Evolutionary conservation across 768 basidiomycete genomes (phyloP), one percentile per base, ranked within the genome.

Genomic region (Cubamyces lactineus): DNA sequence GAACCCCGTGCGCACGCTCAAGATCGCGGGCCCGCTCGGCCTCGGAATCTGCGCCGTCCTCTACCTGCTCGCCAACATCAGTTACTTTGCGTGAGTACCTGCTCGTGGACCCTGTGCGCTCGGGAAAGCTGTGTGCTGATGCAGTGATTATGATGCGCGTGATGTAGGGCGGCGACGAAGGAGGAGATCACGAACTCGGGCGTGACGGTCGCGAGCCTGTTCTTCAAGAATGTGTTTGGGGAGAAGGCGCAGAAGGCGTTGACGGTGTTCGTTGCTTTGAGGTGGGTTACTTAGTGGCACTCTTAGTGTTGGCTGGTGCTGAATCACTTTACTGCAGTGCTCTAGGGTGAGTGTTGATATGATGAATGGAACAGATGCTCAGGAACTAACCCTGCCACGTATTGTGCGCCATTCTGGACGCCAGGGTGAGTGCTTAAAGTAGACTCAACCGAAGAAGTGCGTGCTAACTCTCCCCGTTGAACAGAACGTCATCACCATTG

Each of bases 141-240:
- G n/a, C n/a, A n/a, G n/a, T n/a, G n/a, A n/a, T n/a, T n/a, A 13
- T 6, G 50, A 47, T 49, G 3, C 13, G 21, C 7, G 19, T 28
- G 28, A 28, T 7, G 28, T 57, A 76, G 71, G 2, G 82, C 81
- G 1, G 76, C 80, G 2, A 77, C 82, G 5, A 80, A 83, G 68
- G 70, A 77, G 5, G 76, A 85, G 61, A 84, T 87, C 38, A 56
- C 76, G 34, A 71, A 76, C 9, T 76, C 79, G 0, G 83, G 81
- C 0, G 81, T 82, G 7, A 85, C 83, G 0, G 84, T 86, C n/a
- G 86, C 86, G 2, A 76, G 83, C 0, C 68, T 86, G 34, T 87
- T 86, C 69, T 87, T 87, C 70, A 67, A 74, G 56, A 83, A 84
- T 16, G 85, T 87, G 9, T 87, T 86, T 53, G 85, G 86, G 6